Evolutionary conservation across 2,329 filamentous ascomycete genomes (phyloP).

Genomic region (Talaromyces sp.): DNA sequence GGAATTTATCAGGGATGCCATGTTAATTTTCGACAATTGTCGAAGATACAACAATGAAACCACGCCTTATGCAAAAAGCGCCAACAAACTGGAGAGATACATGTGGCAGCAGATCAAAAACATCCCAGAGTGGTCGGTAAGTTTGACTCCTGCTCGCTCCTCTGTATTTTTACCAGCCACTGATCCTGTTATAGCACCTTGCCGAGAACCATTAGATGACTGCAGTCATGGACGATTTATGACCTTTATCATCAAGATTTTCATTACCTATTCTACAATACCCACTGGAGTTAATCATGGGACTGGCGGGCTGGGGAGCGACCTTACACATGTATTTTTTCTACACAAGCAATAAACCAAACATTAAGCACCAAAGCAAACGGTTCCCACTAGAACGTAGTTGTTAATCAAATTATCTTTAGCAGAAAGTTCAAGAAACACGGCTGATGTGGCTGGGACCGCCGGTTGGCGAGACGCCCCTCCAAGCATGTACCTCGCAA

Average conservation of each 20-base stretch:
- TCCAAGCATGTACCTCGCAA: background rate
- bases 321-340: background rate
- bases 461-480: background rate
- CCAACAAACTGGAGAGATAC: slow-evolving; percentile 86
- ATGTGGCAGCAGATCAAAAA: slow-evolving; percentile 93
- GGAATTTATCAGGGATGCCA: slow-evolving; percentile 85
- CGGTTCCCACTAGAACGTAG: background rate
- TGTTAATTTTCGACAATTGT: slow-evolving; percentile 90
- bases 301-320: background rate
- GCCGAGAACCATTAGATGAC: slow-evolving; percentile 21
- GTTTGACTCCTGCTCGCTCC: slow-evolving; percentile 18
- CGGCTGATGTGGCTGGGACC: background rate
- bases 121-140: slow-evolving; percentile 82
- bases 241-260: background rate
- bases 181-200: slow-evolving; percentile 30
- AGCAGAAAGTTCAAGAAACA: background rate
- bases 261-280: background rate
- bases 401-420: background rate
- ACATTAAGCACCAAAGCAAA: background rate
- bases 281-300: background rate
- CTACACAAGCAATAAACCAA: background rate
- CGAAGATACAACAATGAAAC: slow-evolving; percentile 94
- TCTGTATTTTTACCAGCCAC: slow-evolving; percentile 2
- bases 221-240: background rate
- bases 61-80: slow-evolving; percentile 91